Base-by-base conservation (phyloP, 2,329 filamentous ascomycete genomes). In the Helotiales sp. region DNA sequence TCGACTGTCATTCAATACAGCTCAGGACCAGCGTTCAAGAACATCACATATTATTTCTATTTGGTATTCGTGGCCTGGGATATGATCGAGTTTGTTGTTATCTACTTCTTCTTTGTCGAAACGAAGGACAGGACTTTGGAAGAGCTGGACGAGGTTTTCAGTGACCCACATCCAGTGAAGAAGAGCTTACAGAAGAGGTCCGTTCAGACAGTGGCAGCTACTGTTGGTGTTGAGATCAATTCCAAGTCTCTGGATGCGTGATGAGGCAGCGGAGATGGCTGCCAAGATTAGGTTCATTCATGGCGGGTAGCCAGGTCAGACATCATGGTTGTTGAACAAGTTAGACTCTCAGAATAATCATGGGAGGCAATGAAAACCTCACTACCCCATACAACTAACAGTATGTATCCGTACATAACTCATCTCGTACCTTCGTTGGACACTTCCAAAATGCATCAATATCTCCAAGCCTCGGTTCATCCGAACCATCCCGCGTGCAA, bases 91-190 rank as follows among this genome's bases (percentile, higher is more conserved):
- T 58, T 55, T 5, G 54, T 76, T 2, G 82, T 79, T 66, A 76
- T 81, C 5, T 82, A 75, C 65, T 78, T 79, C 63, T 79, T 74
- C 56, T 72, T 83, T 5, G 81, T 81, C 0, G 81, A 84, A 66
- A 84, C 81, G 2, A 84, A 82, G 67, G 79, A 79, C 29, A 72
- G 79, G 13, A 80, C 79, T 2, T 72, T 83, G 5, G 81, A 84
- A 65, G 78, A 79, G 42, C 78, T 83, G 71, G 80, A 82, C 57
- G 74, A 74, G 5, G 73, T 83, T 3, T 84, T 84, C 79, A 77
- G 73, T n/a, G 75, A 76, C 0, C 71, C 67, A 2, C 75, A 79
- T 63, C 77, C 78, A 0, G 77, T 79, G 15, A 75, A 74, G 68
- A 67, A 63, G 54, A 69, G 67, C 61, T 55, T 69, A 24, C 57